Base-by-base conservation (phyloP, 2,329 filamentous ascomycete genomes). In the Cladophialophora immunda region DNA sequence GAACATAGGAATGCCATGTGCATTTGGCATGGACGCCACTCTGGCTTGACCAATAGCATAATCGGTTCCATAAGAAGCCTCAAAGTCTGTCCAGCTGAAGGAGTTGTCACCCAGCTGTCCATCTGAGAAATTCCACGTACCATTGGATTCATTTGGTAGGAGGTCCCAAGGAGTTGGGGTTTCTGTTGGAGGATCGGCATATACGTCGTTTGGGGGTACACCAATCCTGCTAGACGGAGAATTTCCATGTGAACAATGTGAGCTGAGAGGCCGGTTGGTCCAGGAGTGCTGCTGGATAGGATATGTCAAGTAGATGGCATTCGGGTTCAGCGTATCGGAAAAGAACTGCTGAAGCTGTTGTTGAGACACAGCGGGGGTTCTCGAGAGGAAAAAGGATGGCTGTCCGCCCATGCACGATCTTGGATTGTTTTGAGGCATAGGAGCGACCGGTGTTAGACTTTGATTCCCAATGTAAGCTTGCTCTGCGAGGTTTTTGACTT, bases 361-460 rank as follows among this genome's bases (percentile, higher is more conserved):
- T 56, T 67, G 68, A 27, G 66, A 70, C 9, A 70, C 61, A 25
- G 52, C 62, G 47, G 68, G 66, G 9, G 68, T 70, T 27, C 55
- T 65, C 7, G 68, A 70, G 25, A 71, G 64, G 54, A 70, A 70
- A 53, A 71, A 72, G 3, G 65, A 62, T 32, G 70, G 67, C 19
- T 65, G 67, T 25, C 71, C 71, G 22, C 71, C 71, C 69, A 71
- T 73, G 54, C 71, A 73, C 5, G 70, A 71, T n/a, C 55, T 64
- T 34, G 68, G 59, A 45, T 64, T 66, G 27, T 47, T 58, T 29
- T 65, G 55, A n/a, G 67, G 58, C 9, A 64, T 58, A 22, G 68
- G 66, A 17, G 65, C 55, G 13, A 63, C 32, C 7, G 56, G 66
- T 13, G 64, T 67, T 32, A 70, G 53, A 15, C 56, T 58, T 36